phyloP scores from a whole-genome alignment of 2,329 filamentous ascomycete species.

The Botrytis squamosa region DNA sequence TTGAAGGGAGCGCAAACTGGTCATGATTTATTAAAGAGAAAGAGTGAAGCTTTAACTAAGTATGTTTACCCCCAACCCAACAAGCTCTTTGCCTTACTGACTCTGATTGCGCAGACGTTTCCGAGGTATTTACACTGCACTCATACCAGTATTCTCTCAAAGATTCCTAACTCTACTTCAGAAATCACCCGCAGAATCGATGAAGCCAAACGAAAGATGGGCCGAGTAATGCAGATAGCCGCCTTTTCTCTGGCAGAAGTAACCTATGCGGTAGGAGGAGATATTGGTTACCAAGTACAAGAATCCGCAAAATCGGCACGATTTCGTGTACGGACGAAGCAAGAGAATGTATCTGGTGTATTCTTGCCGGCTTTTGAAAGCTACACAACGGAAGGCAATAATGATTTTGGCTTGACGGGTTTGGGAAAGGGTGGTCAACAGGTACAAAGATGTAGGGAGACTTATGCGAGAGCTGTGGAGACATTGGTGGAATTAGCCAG shows the following conservation, averaged over 20 bases:
- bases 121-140: constrained; percentile 61
- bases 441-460: constrained; percentile 91
- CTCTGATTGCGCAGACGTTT: constrained; percentile 63
- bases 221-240: constrained; percentile 97
- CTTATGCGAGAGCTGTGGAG: constrained; percentile 92
- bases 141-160: neutral
- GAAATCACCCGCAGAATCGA: constrained; percentile 97
- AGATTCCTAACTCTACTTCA: constrained; percentile 41
- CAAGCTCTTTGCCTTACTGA: constrained; percentile 27
- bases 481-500: constrained; percentile 93
- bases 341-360: constrained; percentile 98
- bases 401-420: constrained; percentile 94
- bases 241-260: constrained; percentile 97
- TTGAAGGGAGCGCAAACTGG: constrained; percentile 90
- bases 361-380: constrained; percentile 92
- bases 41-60: constrained; percentile 98
- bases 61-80: constrained; percentile 45
- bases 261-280: constrained; percentile 92
- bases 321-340: constrained; percentile 90
- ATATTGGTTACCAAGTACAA: constrained; percentile 95
- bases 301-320: constrained; percentile 91
- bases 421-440: constrained; percentile 97
- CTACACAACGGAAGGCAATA: constrained; percentile 82
- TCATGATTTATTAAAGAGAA: constrained; percentile 92
- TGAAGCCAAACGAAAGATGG: constrained; percentile 99